Evolutionary conservation across 1,284 basidiomycete species (phyloP), one percentile per base, ranked within the genome.

Genomic region (Leccinum fuscescens): DNA sequence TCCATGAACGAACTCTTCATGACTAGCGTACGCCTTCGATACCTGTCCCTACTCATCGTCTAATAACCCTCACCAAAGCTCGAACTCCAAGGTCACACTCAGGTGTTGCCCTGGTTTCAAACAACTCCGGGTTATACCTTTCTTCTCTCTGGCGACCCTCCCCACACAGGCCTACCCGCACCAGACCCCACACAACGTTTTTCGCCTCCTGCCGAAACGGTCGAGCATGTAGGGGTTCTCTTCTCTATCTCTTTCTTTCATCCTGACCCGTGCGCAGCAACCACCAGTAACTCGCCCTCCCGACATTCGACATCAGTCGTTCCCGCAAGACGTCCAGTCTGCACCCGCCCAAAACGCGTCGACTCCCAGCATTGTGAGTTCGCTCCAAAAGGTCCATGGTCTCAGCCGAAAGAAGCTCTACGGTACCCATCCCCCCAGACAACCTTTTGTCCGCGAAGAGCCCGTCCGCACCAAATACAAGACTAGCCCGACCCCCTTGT

Each of bases 361-460:
- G 4, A 62, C 61, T 4, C 80, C 79, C 2, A 82, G 77, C 62
- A 72, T 86, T 2, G 84, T 86, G 29, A 76, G 72, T 31, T 82
- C 82, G 17, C 72, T 86, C 8, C 83, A 86, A 66, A 80, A 83
- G 65, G 76, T 82, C 14, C 85, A 86, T 57, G 85, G 85, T 7
- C 65, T 86, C 50, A 85, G 82, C 7, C 84, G 85, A 70, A 86
- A 86, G 73, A 86, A 85, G 61, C 76, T 84, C 9, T 86, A 85
- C 61, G 80, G 83, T n/a, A 56, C 78, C 29, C 80, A 82, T 65
- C 76, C 81, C 12, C 63, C 74, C 15, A 77, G 80, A 29, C 69
- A 75, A 37, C 82, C 85, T 0, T 86, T 86, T 68, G 76, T 86
- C 63, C 76, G 77, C 24, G 81, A 84, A 44, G 82, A 81, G 27